These are phyloP conservation scores for Phaeoacremonium minimum DNA, from an alignment of 2,329 filamentous ascomycete genomes.

Conservation along the genomic window DNA sequence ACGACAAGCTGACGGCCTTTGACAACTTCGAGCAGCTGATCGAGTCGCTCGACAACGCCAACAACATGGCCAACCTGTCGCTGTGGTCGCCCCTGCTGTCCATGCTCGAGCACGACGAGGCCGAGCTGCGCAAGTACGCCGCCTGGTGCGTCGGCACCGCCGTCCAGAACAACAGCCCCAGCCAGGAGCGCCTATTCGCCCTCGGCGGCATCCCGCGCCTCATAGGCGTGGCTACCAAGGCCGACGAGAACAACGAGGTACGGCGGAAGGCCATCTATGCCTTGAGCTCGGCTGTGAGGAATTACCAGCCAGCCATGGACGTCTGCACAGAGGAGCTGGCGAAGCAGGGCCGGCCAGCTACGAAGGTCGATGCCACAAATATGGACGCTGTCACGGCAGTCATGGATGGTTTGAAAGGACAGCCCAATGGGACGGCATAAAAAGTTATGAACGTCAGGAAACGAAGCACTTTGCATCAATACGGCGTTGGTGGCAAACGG, in stretches of 20 bases:
- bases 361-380: constrained; percentile 71
- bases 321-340: constrained; percentile 58
- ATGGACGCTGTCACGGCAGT: constrained; percentile 83
- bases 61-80: constrained; percentile 75
- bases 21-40: constrained; percentile 95
- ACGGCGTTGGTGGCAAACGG: constrained; percentile 4
- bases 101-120: constrained; percentile 63
- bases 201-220: constrained; percentile 67
- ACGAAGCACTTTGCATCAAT: background rate
- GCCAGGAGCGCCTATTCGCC: constrained; percentile 66
- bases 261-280: constrained; percentile 87
- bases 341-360: constrained; percentile 49
- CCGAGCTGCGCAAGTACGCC: constrained; percentile 75
- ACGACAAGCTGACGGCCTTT: constrained; percentile 78
- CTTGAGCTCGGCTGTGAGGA: constrained; percentile 78
- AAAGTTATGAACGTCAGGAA: constrained; percentile 6
- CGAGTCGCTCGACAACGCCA: constrained; percentile 92
- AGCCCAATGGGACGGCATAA: constrained; percentile 28
- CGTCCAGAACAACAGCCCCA: constrained; percentile 89
- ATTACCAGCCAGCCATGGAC: constrained; percentile 82
- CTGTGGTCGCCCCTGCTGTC: constrained; percentile 79
- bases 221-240: constrained; percentile 57
- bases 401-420: constrained; percentile 62
- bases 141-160: constrained; percentile 95
- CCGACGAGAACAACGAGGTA: constrained; percentile 57